A percentile compares a stretch with the other conserved stretches of the same genome.
These are phyloP conservation scores for Boletus eberwhitei DNA, from an alignment of 768 basidiomycete genomes.

Conservation along the genomic window DNA sequence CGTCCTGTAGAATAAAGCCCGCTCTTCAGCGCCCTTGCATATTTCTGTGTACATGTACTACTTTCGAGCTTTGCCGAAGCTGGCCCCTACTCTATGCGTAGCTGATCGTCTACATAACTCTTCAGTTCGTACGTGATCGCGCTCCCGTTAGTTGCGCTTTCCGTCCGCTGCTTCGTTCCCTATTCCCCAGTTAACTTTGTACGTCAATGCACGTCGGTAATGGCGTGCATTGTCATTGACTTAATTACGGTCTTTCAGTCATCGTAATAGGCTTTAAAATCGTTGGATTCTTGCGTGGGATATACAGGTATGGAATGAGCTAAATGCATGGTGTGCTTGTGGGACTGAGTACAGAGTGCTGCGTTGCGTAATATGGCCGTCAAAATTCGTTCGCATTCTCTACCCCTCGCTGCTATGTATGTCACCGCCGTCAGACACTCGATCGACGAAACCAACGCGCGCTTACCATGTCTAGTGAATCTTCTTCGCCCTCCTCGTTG, in stretches of 20 bases:
- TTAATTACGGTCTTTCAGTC: neutral
- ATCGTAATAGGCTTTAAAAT: neutral
- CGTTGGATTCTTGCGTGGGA: neutral
- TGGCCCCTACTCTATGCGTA: conserved; percentile 23
- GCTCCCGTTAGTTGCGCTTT: conserved; percentile 6
- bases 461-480: conserved; percentile 14
- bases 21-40: conserved; percentile 14
- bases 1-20: conserved; percentile 25
- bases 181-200: neutral
- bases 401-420: neutral
- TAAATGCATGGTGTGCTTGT: neutral
- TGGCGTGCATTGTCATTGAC: neutral
- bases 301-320: neutral
- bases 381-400: neutral
- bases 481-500: conserved; percentile 24
- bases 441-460: too few species aligned
- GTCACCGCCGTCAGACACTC: neutral
- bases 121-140: conserved; percentile 6
- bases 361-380: neutral
- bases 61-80: neutral
- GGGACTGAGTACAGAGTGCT: neutral
- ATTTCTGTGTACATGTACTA: conserved; percentile 33
- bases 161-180: conserved; percentile 5
- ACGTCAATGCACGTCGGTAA: neutral
- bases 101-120: conserved; percentile 11